Base-by-base conservation (phyloP, 345 rosid genomes). In the Dipteronia sinensis region DNA sequence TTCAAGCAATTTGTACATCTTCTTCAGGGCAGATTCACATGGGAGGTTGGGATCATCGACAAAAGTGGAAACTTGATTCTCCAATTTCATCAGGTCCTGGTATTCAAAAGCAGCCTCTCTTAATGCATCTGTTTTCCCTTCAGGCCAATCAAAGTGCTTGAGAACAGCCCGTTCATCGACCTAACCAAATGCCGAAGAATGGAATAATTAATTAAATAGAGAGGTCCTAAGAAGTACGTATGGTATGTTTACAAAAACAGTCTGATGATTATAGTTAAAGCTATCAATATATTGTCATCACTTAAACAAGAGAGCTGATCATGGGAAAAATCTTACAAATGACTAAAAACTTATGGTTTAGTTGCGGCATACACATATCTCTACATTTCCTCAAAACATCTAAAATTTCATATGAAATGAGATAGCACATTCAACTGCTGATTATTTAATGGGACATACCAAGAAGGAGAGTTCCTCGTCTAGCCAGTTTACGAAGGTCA, bases 61-160 rank as follows among this genome's bases (percentile, higher is more conserved):
- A 83, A 94, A 96, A 27, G 97, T 86, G 29, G 97, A 82, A 23
- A 91, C 84, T 56, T 91, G 98, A 80, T 89, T 96, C 83, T 94
- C 97, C 75, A 96, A 65, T 82, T 96, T 96, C 88, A 88, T 80
- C 66, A 96, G 88, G 86, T 96, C 99, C 89, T 92, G 98, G 84
- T 92, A 94, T 80, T 96, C 99, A 79, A 96, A 96, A 44, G 98
- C 92, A 63, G 99, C 98, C 87, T 92, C 98, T 84, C 99, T 85
- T 81, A 94, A 76, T 22, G 97, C 98, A 81, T 96, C 98, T 71
- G 98, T 98, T 86, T 96, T 96, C 73, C 98, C 91, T 89, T 96
- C 98, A 70, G 99, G 99, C 98, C 99, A 96, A 40, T 96, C 98
- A 77, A 96, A 96, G 86, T 96, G 99, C 89, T 96, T 96, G 78